Percentiles rank a stretch among this genome's conserved stretches.
Conservation (phyloP, 1,284 basidiomycete genomes). For the Paramarasmius palmivorus region DNA sequence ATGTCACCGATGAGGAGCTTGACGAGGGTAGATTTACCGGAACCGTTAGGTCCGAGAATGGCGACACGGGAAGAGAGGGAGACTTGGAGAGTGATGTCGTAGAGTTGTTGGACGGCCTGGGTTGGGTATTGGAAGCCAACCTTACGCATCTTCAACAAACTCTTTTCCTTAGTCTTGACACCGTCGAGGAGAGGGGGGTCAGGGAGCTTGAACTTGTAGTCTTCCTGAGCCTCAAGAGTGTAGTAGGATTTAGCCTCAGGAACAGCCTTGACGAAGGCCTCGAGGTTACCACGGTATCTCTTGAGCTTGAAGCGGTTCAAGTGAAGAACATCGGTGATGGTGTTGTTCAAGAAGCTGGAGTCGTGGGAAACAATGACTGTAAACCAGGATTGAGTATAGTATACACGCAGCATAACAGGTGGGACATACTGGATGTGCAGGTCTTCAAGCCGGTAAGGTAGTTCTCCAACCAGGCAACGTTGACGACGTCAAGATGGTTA, state of each 20-base stretch:
- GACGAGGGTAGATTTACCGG: slow-evolving; percentile 98
- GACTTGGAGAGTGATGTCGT: slow-evolving; percentile 94
- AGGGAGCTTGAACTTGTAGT: slow-evolving; percentile 97
- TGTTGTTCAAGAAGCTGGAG: slow-evolving; percentile 98
- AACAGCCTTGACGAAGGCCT: slow-evolving; percentile 91
- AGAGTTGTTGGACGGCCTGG: slow-evolving; percentile 84
- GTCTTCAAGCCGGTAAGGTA: slow-evolving; percentile 89
- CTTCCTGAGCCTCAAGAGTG: slow-evolving; percentile 90
- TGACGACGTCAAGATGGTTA: slow-evolving; percentile 97
- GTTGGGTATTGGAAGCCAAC: slow-evolving; percentile 97
- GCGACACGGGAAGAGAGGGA: slow-evolving; percentile 97
- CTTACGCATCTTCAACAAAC: slow-evolving; percentile 93
- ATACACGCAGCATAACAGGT: slow-evolving; percentile 17
- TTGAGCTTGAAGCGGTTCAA: slow-evolving; percentile 99
- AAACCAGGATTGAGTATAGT: slow-evolving; percentile 19
- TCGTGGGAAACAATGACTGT: slow-evolving; percentile 97
- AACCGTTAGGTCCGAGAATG: slow-evolving; percentile 95
- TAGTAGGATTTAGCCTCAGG: slow-evolving; percentile 99
- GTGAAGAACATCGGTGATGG: slow-evolving; percentile 98
- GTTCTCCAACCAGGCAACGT: slow-evolving; percentile 95
- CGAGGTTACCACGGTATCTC: slow-evolving; percentile 97
- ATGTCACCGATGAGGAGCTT: slow-evolving; percentile 98
- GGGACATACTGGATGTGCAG: slow-evolving; percentile 84
- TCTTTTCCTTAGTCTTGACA: slow-evolving; percentile 99
- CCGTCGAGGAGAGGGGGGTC: slow-evolving; percentile 95